Evolutionary conservation across 495 filamentous ascomycete species (phyloP), one percentile per base, ranked within the genome.

Genomic region (Penicillium paradoxum): DNA sequence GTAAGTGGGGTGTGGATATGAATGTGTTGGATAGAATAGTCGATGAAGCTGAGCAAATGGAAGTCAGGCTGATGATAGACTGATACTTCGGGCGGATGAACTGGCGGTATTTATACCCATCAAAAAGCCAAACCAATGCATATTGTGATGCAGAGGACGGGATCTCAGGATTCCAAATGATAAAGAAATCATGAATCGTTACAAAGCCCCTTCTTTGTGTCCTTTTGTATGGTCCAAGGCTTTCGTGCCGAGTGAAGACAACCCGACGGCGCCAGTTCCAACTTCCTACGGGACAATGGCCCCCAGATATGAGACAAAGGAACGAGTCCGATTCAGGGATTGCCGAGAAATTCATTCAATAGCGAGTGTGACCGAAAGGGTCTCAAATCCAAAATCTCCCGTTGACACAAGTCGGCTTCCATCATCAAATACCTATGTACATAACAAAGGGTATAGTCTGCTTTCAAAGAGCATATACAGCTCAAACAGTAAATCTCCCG

Each of bases 401-500:
- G 1, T n/a, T 5, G 18, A 37, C 6, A 17, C 33, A 48, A 17
- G 30, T 18, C 18, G 0, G n/a, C 11, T 29, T 30, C 41, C 4
- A 1, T 37, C 34, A n/a, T 27, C 2, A 11, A n/a, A 22, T 2
- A 33, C 17, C 13, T 46, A 33, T 46, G 13, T 46, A 33, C 44
- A 33, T 0, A 6, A 1, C 29, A 22, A 14, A 14, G 1, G 2
- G 7, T 25, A 10, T 2, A 36, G 14, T 15, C 3, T 37, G n/a
- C 2, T 10, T 15, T 8, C 4, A 17, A 17, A 37, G n/a, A 15
- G 14, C 42, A 15, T 21, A 13, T 21, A 33, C 13, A 15, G 6
- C 15, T 9, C 45, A 18, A 25, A 61, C 58, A 24, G 47, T 53
- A 22, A 65, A 65, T 11, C 44, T 24, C 2, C 56, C 56, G 21